phyloP scores from a whole-genome alignment of 192 early-diverging fungal genomes.

The Podila verticillata region DNA sequence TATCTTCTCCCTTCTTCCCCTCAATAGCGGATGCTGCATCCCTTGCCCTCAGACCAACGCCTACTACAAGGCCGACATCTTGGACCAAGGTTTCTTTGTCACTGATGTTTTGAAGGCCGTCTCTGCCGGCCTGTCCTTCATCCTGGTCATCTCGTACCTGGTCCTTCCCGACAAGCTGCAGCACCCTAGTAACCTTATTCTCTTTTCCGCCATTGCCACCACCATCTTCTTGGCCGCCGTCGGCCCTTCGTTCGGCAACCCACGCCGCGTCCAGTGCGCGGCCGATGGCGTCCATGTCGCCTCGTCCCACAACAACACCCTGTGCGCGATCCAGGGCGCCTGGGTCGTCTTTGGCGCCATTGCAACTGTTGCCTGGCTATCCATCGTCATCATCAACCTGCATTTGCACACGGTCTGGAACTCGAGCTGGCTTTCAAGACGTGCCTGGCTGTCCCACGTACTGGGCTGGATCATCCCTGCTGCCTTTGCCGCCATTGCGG shows the following conservation, averaged over 20 bases:
- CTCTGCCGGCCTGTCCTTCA: conserved; percentile 43
- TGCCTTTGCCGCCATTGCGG: conserved; percentile 49
- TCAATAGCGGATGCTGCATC: conserved; percentile 54
- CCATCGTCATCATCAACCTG: conserved; percentile 55
- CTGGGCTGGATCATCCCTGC: conserved; percentile 59
- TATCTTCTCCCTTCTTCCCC: background rate
- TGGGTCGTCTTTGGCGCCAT: conserved; percentile 59
- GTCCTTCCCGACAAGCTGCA: conserved; percentile 58
- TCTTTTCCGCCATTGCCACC: conserved; percentile 52
- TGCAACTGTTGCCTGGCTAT: conserved; percentile 52
- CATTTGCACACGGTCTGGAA: conserved; percentile 66
- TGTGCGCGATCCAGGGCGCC: conserved; percentile 57
- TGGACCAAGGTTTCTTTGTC: conserved; percentile 52
- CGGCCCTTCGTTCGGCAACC: conserved; percentile 54
- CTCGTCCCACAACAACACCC: conserved; percentile 51
- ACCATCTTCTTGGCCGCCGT: conserved; percentile 54
- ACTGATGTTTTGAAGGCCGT: conserved; percentile 58
- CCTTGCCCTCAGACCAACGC: conserved; percentile 59
- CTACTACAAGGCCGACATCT: conserved; percentile 55
- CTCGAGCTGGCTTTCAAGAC: conserved; percentile 53
- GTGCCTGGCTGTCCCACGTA: conserved; percentile 49
- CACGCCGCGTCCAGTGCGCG: conserved; percentile 56
- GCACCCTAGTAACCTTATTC: conserved; percentile 60
- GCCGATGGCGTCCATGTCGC: conserved; percentile 36
- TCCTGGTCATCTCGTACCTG: conserved; percentile 56